Conservation (phyloP, 2,329 filamentous ascomycete species). For the Fusarium zealandicum region DNA sequence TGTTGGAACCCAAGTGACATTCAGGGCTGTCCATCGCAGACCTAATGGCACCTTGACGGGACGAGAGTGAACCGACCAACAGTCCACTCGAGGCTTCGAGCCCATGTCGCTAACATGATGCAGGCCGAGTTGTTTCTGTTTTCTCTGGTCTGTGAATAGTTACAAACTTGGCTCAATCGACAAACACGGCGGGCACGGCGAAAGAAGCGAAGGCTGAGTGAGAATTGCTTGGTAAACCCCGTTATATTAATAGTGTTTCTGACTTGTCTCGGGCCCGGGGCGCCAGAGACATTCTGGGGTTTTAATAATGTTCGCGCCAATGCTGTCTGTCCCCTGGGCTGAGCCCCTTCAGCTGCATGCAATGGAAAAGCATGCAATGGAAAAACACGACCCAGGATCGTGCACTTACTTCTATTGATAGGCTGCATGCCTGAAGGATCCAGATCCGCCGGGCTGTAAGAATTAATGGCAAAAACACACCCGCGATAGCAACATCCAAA, state of each 20-base stretch:
- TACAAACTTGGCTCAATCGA: background rate
- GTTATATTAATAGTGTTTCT: background rate
- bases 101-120: slow-evolving; percentile 5
- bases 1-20: slow-evolving; percentile 5
- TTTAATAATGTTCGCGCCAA: slow-evolving; percentile 12
- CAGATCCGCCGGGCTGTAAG: background rate
- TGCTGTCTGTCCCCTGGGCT: background rate
- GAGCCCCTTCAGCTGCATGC: slow-evolving; percentile 3
- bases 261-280: background rate
- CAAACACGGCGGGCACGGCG: background rate
- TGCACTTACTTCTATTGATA: slow-evolving; percentile 3
- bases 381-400: background rate
- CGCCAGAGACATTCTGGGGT: slow-evolving; percentile 10
- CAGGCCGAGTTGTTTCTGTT: background rate
- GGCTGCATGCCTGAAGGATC: background rate
- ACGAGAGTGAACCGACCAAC: background rate
- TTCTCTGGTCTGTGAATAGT: background rate
- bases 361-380: background rate
- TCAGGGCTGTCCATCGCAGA: background rate
- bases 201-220: background rate
- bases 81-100: too few species aligned
- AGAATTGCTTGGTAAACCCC: background rate
- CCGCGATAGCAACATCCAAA: too few species aligned
- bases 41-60: slow-evolving; percentile 11
- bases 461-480: too few species aligned